Evolutionary conservation across 768 basidiomycete genomes (phyloP).

Genomic region (Sarcodon aspratus): DNA sequence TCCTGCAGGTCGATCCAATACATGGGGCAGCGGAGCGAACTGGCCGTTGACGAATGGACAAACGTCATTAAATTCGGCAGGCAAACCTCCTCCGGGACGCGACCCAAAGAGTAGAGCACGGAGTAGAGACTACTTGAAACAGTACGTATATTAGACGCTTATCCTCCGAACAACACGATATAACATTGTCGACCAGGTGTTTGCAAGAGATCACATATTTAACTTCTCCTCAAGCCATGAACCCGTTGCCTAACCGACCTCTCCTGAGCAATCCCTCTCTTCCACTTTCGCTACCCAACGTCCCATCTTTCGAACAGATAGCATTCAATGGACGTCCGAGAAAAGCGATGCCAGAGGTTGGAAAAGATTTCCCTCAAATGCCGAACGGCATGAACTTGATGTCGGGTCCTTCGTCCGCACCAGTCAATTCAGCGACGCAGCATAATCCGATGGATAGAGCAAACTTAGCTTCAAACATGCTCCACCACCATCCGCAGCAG

Average conservation of each 20-base stretch:
- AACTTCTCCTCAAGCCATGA: slow-evolving; percentile 94
- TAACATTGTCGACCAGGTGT: slow-evolving; percentile 44
- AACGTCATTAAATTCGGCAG: slow-evolving; percentile 28
- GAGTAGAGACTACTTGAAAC: slow-evolving; percentile 94
- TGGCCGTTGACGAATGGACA: slow-evolving; percentile 35
- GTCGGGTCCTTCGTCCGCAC: slow-evolving; percentile 39
- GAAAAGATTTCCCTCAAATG: slow-evolving; percentile 50
- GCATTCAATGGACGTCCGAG: slow-evolving; percentile 72
- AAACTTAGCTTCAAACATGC: slow-evolving; percentile 28
- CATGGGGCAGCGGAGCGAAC: slow-evolving; percentile 35
- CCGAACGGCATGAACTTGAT: slow-evolving; percentile 49
- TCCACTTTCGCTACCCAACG: slow-evolving; percentile 56
- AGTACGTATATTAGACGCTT: slow-evolving; percentile 37
- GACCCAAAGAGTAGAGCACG: slow-evolving; percentile 95
- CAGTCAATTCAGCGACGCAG: slow-evolving; percentile 31
- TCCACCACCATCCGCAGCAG: slow-evolving; percentile 25
- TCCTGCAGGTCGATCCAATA: slow-evolving; percentile 37
- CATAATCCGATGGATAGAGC: slow-evolving; percentile 40
- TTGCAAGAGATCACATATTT: slow-evolving; percentile 97
- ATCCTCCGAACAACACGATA: slow-evolving; percentile 3
- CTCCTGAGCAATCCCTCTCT: slow-evolving; percentile 55
- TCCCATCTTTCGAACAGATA: slow-evolving; percentile 64
- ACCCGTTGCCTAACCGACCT: slow-evolving; percentile 86
- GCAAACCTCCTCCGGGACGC: slow-evolving; percentile 68
- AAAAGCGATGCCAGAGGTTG: slow-evolving; percentile 66